These are phyloP conservation scores for Parathielavia hyrcaniae DNA, from an alignment of 495 filamentous ascomycete species.

Conservation along the genomic window DNA sequence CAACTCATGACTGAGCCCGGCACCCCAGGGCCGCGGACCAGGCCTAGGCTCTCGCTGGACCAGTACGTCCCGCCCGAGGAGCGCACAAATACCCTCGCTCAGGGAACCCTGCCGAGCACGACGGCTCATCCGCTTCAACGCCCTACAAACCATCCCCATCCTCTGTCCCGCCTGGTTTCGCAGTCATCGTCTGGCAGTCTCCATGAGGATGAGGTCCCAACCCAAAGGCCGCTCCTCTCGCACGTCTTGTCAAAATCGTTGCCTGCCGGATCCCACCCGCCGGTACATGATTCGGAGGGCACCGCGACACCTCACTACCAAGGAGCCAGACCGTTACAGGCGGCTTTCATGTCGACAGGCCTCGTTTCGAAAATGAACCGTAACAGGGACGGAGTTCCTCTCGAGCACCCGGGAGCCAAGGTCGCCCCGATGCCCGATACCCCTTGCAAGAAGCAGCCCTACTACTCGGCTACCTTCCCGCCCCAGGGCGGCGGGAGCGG, in stretches of 20 bases:
- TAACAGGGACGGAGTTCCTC: constrained; percentile 53
- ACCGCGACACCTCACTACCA: constrained; percentile 83
- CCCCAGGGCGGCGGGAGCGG: constrained; percentile 51
- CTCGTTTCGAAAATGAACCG: constrained; percentile 78
- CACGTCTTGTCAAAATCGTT: constrained; percentile 72
- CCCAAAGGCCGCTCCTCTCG: constrained; percentile 44
- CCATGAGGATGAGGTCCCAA: constrained; percentile 69
- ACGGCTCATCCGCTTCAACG: constrained; percentile 47
- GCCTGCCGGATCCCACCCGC: constrained; percentile 55
- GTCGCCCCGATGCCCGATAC: constrained; percentile 70
- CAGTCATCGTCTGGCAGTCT: constrained; percentile 76
- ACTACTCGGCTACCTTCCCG: constrained; percentile 57
- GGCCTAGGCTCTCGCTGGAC: constrained; percentile 72
- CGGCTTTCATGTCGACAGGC: constrained; percentile 90
- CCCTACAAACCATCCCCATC: constrained; percentile 60
- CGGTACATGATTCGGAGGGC: constrained; percentile 42
- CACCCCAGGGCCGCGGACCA: constrained; percentile 45
- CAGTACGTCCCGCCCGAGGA: constrained; percentile 55
- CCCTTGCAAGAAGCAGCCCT: constrained; percentile 78
- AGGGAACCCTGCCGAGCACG: constrained; percentile 48
- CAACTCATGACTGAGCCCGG: constrained; percentile 43
- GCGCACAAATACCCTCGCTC: constrained; percentile 59
- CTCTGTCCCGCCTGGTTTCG: constrained; percentile 75
- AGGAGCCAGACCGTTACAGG: constrained; percentile 71
- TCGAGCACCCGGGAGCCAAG: constrained; percentile 36